These are phyloP conservation scores for Leavenworthia alabamica DNA, from an alignment of 345 rosid species.

Conservation along the genomic window DNA sequence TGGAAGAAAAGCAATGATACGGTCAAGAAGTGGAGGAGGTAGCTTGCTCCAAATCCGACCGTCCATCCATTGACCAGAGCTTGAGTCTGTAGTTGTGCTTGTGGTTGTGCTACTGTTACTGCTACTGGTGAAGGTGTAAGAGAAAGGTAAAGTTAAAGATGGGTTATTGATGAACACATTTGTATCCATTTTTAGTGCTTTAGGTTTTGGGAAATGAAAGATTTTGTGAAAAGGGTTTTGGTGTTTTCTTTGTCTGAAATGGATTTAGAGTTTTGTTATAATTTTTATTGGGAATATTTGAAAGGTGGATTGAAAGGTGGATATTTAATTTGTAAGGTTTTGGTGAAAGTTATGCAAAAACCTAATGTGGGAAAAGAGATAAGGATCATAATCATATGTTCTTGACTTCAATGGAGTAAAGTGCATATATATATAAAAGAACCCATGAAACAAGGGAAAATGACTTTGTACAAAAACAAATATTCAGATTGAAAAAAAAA, in stretches of 20 bases:
- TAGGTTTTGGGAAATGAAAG: not conserved
- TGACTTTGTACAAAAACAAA: no score
- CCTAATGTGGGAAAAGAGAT: conserved; percentile 5
- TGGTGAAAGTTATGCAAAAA: conserved; percentile 20
- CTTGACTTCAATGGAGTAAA: conserved; percentile 10
- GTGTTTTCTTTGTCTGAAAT: no score
- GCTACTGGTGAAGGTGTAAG: conserved; percentile 62
- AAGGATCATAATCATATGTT: conserved; percentile 4
- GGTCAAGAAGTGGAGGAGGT: conserved; percentile 68
- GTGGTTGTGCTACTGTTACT: conserved; percentile 32
- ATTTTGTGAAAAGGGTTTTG: not conserved
- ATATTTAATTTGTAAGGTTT: not conserved
- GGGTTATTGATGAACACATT: conserved; percentile 52
- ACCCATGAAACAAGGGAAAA: no score
- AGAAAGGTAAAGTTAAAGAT: conserved; percentile 44
- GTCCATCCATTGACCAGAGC: conserved; percentile 66
- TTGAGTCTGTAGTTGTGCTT: conserved; percentile 2
- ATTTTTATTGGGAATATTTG: not conserved
- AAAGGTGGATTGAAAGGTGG: no score
- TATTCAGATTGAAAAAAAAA: no score
- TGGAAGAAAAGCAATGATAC: conserved; percentile 78
- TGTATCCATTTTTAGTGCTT: conserved; percentile 26
- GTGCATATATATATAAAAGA: conserved; percentile 38
- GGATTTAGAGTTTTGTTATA: no score
- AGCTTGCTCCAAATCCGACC: conserved; percentile 78